Base-by-base conservation (phyloP, 768 basidiomycete genomes). In the Suillus subalutaceus region DNA sequence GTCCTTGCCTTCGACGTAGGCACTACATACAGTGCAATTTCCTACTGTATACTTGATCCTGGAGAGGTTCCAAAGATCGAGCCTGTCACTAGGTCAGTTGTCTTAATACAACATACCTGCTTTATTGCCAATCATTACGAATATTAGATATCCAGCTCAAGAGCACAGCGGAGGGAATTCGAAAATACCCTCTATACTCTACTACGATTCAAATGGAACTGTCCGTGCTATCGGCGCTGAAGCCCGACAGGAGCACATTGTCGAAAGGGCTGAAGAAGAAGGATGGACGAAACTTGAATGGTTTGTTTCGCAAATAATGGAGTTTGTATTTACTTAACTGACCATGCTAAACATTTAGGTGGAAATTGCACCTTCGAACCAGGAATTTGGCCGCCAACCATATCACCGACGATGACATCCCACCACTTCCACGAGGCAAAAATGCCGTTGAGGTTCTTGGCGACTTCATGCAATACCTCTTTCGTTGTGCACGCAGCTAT, bases 181-280 rank as follows among this genome's bases (percentile, higher is more conserved):
- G 60, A 85, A 85, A 70, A 83, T 85, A 63, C 85, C 84, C 6
- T 81, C 82, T 32, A 77, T 85, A 62, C 66, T 85, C 15, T 86
- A 81, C 69, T 85, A 85, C 65, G 80, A 83, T 64, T 68, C 74
- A 41, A 67, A 71, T 9, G 84, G 84, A 0, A 68, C 68, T 0
- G 76, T 82, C 20, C 74, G 77, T 59, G 81, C 83, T 7, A 78
- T 80, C 40, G 84, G 84, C 26, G 83, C 83, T 16, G 84, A 85
- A 70, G 80, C 84, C 1, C 72, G 77, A 30, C 74, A 75, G 16
- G 79, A 83, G 37, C 78, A 77, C 38, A 74, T 82, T 38, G 70
- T 75, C 4, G 79, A 81, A 52, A 72, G 70, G 57, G 82, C 81
- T 5, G 79, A 82, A 64, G 82, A 83, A 12, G 79, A 82, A 62